Evolutionary conservation across 2,329 filamentous ascomycete species (phyloP).

Genomic region (Venturia effusa): DNA sequence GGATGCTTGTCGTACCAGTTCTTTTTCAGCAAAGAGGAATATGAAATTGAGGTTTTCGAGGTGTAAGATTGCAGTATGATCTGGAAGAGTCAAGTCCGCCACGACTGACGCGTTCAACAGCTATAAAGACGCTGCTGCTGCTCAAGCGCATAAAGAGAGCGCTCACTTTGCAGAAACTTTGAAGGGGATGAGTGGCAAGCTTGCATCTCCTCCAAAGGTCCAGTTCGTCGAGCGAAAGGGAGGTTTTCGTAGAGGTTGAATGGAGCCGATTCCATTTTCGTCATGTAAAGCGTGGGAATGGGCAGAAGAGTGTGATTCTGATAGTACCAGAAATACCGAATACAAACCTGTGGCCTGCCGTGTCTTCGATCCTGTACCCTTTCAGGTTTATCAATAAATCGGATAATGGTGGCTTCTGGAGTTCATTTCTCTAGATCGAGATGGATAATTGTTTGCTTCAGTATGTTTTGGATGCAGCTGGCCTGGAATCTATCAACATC

Average conservation of each 20-base stretch:
- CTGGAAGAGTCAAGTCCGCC: neutral
- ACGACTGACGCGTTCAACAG: neutral
- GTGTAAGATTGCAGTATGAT: neutral
- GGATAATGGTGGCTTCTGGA: no score
- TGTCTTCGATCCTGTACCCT: no score
- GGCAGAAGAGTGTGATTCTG: no score
- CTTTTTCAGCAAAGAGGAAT: constrained; percentile 8
- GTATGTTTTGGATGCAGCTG: no score
- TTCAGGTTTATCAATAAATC: no score
- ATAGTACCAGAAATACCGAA: no score
- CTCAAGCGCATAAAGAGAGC: constrained; percentile 8
- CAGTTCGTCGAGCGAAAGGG: constrained; percentile 1
- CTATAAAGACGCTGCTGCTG: constrained; percentile 11
- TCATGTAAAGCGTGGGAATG: neutral
- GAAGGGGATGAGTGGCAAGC: neutral
- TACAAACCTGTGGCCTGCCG: no score
- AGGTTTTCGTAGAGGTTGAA: constrained; percentile 6
- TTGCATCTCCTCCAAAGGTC: constrained; percentile 6
- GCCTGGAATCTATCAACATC: no score
- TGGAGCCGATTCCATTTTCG: neutral
- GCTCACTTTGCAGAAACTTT: neutral
- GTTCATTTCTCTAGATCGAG: no score
- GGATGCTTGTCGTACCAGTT: constrained; percentile 10
- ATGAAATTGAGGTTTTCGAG: constrained; percentile 6
- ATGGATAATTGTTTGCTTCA: no score